Base-by-base conservation (phyloP, 192 early-diverging fungal genomes). In the Rhizophagus clarus region DNA sequence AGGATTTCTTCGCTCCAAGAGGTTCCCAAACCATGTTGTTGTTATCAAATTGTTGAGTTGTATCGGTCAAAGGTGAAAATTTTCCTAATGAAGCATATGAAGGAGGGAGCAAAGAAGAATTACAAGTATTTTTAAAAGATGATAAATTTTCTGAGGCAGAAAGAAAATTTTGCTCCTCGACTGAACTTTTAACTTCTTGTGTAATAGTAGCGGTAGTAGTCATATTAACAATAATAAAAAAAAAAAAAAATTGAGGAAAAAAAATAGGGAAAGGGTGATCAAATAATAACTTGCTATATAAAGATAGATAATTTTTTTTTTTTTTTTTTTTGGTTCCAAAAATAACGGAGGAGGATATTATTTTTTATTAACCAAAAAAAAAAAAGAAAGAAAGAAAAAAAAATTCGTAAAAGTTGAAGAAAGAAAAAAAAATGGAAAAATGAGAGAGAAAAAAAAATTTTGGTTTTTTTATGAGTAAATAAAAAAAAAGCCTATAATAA, bases 1-100 rank as follows among this genome's bases (percentile, higher is more conserved):
- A 67, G 17, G 31, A 32, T 31, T 67, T 67, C 32, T 28, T 31
- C 10, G 64, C 14, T 31, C 64, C 64, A 42, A 29, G 72, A 31
- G 72, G 29, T 60, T 74, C 72, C 72, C 72, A 74, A 29, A 31
- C 47, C 28, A 74, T 17, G 15, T 47, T 56, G 10, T 47, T 51
- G 7, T 4, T 12, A 45, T 74, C 72, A 11, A 74, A 74, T 14
- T 74, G 34, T 22, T 47, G 72, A 56, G 49, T 3, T 1, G 45
- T 11, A 42, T 72, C 49, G 28, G 26, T 56, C 12, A 60, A 20
- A 49, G 45, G 14, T 2, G 28, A 10, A n/a, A 40, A 26, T 28
- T 40, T 40, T 73, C 37, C n/a, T 29, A 15, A 11, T 31, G 72
- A 51, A 15, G 49, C 28, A 32, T 34, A 56, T n/a, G 61, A 63